Evolutionary conservation across 2,329 filamentous ascomycete genomes (phyloP), one percentile per base, ranked within the genome.

Genomic region (Cladobotryum mycophilum): DNA sequence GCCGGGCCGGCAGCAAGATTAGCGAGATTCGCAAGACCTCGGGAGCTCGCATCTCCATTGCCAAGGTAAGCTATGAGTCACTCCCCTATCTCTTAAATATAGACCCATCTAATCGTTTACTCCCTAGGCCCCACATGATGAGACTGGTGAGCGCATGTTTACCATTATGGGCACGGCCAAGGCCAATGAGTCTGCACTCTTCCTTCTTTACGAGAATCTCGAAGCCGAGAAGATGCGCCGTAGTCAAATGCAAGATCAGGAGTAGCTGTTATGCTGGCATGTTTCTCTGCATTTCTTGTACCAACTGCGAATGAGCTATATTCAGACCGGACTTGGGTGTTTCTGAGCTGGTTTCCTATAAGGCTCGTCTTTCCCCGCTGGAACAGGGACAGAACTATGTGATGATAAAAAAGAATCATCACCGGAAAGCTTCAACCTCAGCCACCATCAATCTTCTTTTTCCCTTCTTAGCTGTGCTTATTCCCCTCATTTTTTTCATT

Each of bases 151-250:
- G 79, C 86, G 93, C 64, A 99, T 99, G 93, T 99, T 99, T 76
- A 99, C 93, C 65, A 99, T 99, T 68, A 96, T 95, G 81, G 93
- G 93, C 60, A 95, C 88, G 54, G 85, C 89, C 54, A 86, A 86
- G 72, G 89, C 90, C 57, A 99, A 99, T 64, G 93, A 99, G 73
- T 92, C 90, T 61, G 93, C 93, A 4, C 79, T 99, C 25, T 96
- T 96, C 71, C 84, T 99, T 48, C 78, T 99, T 56, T 99, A 99
- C 69, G 93, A 99, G 79, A 99, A 99, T 72, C 82, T 99, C 47
- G 93, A 99, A 75, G 92, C 91, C 14, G 93, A 99, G 78, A 99
- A 99, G 82, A 95, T 95, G 84, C 89, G 93, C 63, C 89, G 93
- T 68, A 95, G 89, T 77, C 87, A 95, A 73, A 81, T 84, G 49